phyloP scores from a whole-genome alignment of 2,329 filamentous ascomycete species.

The Colletotrichum phormii region DNA sequence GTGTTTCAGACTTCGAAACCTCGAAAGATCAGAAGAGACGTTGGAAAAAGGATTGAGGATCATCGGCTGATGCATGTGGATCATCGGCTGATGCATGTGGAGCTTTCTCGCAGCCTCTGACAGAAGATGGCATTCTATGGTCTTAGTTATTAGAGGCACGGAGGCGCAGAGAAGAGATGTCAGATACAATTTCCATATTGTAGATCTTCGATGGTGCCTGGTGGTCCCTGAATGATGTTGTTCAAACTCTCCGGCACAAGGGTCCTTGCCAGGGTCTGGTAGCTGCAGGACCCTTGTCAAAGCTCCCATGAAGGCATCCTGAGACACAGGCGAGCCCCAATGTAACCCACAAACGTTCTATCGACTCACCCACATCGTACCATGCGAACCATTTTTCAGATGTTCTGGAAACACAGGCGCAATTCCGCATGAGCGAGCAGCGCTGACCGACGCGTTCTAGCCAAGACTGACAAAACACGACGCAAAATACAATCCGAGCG shows the following conservation, averaged over 20 bases:
- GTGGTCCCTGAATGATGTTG: conserved; percentile 12
- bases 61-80: conserved; percentile 32
- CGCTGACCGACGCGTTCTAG: conserved; percentile 16
- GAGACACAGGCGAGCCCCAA: conserved; percentile 26
- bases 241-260: conserved; percentile 28
- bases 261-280: conserved; percentile 19
- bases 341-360: conserved; percentile 31
- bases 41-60: conserved; percentile 3
- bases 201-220: not conserved
- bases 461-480: conserved; percentile 21
- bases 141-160: not conserved
- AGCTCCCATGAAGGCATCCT: conserved; percentile 22
- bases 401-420: conserved; percentile 24
- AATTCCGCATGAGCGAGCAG: conserved; percentile 15
- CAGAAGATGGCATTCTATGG: conserved; percentile 3
- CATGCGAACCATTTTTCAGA: conserved; percentile 25
- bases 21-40: conserved; percentile 19
- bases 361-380: conserved; percentile 29
- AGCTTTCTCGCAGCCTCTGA: not conserved
- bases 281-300: conserved; percentile 28
- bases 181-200: conserved; percentile 15
- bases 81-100: conserved; percentile 32
- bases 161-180: not conserved
- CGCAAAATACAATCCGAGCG: conserved; percentile 27
- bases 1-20: conserved; percentile 24